phyloP scores from a whole-genome alignment of 164 flowering plant species.

The Houttuynia cordata region DNA sequence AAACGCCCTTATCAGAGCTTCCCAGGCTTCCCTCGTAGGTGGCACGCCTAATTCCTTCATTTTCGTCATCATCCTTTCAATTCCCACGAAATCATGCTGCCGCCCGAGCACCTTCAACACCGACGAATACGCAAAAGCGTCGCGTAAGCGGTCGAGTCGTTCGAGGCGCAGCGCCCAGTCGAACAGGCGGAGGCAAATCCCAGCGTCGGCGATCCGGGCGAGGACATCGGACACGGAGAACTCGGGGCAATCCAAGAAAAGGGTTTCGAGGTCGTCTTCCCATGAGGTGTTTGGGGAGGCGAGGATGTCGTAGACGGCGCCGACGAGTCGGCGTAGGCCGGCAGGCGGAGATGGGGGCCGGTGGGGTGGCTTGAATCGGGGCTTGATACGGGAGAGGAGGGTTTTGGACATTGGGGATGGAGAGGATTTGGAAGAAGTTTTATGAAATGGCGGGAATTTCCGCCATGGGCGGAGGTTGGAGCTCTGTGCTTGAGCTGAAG shows the following conservation, averaged over 20 bases:
- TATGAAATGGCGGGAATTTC: no score
- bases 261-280: conserved; percentile 1
- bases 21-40: neutral
- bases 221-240: conserved; percentile 6
- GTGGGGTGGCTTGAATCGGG: neutral
- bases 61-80: neutral
- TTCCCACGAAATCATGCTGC: neutral
- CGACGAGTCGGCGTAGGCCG: neutral
- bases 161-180: neutral
- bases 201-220: neutral
- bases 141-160: neutral
- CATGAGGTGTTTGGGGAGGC: neutral
- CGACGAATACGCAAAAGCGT: neutral
- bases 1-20: neutral
- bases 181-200: neutral
- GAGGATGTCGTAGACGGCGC: neutral
- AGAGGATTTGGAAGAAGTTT: no score
- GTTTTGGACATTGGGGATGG: neutral
- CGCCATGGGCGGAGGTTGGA: no score
- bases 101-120: neutral
- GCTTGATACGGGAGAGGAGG: conserved; percentile 5
- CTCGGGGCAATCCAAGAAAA: neutral
- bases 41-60: neutral
- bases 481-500: no score
- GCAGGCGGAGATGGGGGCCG: no score